A percentile compares a stretch with the other conserved stretches of the same genome.
Conservation (phyloP, 2,329 filamentous ascomycete genomes). For the Colletotrichum paranaense region DNA sequence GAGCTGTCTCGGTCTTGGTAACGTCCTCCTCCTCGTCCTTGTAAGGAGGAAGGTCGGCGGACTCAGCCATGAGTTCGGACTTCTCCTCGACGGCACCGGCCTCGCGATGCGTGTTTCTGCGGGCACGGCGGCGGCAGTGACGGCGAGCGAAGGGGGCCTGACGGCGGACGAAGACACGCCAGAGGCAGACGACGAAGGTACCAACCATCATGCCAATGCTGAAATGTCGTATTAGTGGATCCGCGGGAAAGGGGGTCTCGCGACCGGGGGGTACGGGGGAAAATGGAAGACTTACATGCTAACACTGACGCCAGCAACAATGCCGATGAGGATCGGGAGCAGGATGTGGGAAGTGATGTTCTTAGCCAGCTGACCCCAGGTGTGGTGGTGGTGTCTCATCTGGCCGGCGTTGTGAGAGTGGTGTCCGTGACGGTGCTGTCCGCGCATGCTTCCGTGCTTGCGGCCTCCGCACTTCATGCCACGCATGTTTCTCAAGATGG, state of each 20-base stretch:
- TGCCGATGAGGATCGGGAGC: constrained; percentile 75
- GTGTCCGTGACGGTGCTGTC: constrained; percentile 39
- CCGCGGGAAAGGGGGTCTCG: background rate
- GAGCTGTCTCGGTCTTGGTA: constrained; percentile 15
- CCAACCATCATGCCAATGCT: constrained; percentile 75
- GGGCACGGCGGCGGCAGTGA: constrained; percentile 45
- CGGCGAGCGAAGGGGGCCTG: constrained; percentile 44
- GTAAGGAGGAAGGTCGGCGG: constrained; percentile 45
- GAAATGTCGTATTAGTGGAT: constrained; percentile 42
- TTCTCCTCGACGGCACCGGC: constrained; percentile 59
- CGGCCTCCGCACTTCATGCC: constrained; percentile 51
- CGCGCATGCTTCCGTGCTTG: constrained; percentile 36
- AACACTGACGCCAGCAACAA: constrained; percentile 74
- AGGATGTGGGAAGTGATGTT: constrained; percentile 72
- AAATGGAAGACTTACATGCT: constrained; percentile 63
- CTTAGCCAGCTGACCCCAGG: constrained; percentile 61
- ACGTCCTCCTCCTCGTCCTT: constrained; percentile 38
- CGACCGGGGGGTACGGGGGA: background rate
- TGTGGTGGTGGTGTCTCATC: constrained; percentile 41
- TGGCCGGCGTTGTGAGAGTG: constrained; percentile 45
- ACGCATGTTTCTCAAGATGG: constrained; percentile 50
- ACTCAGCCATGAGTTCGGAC: constrained; percentile 57
- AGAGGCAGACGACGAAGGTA: constrained; percentile 68
- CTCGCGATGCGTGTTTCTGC: constrained; percentile 52
- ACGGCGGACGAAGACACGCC: constrained; percentile 63